phyloP scores from a whole-genome alignment of 345 rosid genomes.

The Adansonia digitata region DNA sequence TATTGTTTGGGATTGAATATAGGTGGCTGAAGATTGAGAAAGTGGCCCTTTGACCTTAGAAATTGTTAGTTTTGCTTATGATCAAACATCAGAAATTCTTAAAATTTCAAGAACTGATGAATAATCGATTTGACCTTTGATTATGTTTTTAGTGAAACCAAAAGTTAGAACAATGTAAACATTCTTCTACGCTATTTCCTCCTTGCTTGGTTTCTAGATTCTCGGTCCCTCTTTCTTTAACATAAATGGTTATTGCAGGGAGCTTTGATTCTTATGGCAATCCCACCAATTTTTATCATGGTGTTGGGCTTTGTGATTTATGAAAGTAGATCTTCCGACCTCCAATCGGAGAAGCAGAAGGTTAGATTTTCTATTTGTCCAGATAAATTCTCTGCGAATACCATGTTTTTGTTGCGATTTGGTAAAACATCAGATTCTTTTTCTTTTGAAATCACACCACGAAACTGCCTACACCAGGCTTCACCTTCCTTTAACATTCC shows the following conservation, averaged over 20 bases:
- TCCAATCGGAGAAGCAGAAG: conserved; percentile 41
- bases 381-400: neutral
- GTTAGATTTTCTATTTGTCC: conserved; percentile 19
- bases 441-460: neutral
- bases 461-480: neutral
- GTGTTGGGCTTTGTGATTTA: conserved; percentile 60
- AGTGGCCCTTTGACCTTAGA: neutral
- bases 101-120: neutral
- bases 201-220: neutral
- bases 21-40: neutral
- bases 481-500: neutral
- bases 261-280: conserved; percentile 58
- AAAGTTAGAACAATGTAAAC: neutral
- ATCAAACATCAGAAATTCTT: neutral
- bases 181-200: neutral
- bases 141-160: neutral
- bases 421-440: neutral
- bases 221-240: too few relatives aligned
- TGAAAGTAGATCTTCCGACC: conserved; percentile 38
- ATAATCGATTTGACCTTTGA: neutral
- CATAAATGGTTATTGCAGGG: conserved; percentile 34
- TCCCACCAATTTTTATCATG: conserved; percentile 47
- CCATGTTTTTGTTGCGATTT: neutral
- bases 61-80: neutral
- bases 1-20: neutral